Evolutionary conservation across 2,329 filamentous ascomycete species (phyloP), one percentile per base, ranked within the genome.

Genomic region (Alternaria consortialis): DNA sequence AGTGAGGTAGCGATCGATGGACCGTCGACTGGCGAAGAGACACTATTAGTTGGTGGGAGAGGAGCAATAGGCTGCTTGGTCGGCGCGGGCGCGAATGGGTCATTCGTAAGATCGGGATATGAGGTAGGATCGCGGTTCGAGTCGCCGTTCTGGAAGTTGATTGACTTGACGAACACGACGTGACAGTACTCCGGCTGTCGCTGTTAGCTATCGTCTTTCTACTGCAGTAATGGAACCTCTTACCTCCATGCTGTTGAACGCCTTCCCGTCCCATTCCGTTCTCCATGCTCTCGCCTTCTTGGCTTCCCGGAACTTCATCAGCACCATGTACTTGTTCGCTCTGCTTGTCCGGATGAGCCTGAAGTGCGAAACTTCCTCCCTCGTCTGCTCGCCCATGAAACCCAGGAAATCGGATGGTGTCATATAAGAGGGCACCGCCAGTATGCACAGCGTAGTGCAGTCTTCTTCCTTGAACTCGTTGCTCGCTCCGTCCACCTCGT

Each of bases 361-460:
- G 75, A 97, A 97, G 81, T 99, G 95, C 70, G 91, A 95, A 60
- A 99, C 92, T 62, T 94, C 87, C 59, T 91, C 88, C 76, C 91
- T 87, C 77, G 94, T 97, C 74, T 89, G 88, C 76, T 97, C 92
- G 4, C 95, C 95, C 6, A 98, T 87, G 71, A 96, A 98, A 0
- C 93, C 94, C 65, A 98, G 81, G 60, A 99, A 92, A 74, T 98
- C 94, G 7, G 91, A 91, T 0, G 94, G 91, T 7, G 92, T 92
- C 82, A 98, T 90, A 78, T 97, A 98, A 31, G 91, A 95, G 7
- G 95, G 95, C 13, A 99, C 94, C 5, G 94, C 94, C 29, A 97
- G 89, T 65, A 99, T 94, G 77, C 95, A 98, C 15, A 99, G 80
- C 0, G 92, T 97, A 3, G 91, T 95, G 76, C 91, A 96, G 60